Conservation (phyloP, 257 asterid genomes). For the Jasminum sambac region DNA sequence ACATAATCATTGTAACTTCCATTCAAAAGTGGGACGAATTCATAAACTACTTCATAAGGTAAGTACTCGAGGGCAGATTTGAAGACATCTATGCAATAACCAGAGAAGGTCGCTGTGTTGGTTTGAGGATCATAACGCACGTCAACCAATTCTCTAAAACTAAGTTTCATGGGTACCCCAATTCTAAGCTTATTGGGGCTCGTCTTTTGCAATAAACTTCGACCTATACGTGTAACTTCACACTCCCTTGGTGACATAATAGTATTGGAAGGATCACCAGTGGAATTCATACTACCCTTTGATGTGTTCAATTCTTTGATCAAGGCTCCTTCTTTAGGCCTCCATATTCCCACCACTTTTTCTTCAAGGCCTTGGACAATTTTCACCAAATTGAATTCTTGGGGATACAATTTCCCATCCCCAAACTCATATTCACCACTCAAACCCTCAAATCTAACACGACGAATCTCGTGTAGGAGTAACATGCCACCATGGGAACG, state of each 20-base stretch:
- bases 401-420: neutral
- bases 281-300: neutral
- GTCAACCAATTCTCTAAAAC: conserved; percentile 21
- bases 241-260: neutral
- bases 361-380: neutral
- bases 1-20: neutral
- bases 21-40: conserved; percentile 13
- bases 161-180: conserved; percentile 12
- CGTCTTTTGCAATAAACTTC: neutral
- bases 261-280: too few relatives aligned
- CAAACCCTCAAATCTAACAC: neutral
- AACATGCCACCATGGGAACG: neutral
- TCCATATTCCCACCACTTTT: neutral
- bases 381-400: neutral
- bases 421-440: neutral
- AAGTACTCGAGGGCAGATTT: conserved; percentile 8
- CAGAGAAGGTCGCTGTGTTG: conserved; percentile 1
- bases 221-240: neutral
- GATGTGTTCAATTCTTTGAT: neutral
- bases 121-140: conserved; percentile 21
- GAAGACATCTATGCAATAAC: conserved; percentile 25
- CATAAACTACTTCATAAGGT: conserved; percentile 6
- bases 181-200: conserved; percentile 18
- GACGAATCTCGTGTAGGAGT: neutral
- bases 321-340: neutral